Evolutionary conservation across 2,329 filamentous ascomycete genomes (phyloP), one percentile per base, ranked within the genome.

Genomic region (Trichoderma simmonsii): DNA sequence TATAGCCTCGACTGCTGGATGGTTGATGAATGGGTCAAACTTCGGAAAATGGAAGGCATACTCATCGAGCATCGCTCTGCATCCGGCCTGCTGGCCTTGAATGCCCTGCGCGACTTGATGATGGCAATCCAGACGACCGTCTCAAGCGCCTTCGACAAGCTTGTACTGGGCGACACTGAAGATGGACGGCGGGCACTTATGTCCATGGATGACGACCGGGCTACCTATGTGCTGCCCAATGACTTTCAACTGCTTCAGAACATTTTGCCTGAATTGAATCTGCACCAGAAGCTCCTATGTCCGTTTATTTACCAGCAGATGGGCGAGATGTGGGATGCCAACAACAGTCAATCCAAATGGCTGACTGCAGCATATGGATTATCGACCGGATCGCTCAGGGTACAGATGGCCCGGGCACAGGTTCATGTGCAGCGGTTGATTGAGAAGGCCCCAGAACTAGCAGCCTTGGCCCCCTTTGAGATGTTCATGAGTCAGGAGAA

Each of bases 301-400:
- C 71, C 82, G 1, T 78, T 80, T 34, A 78, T 84, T 66, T 86
- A 82, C 70, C 75, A 78, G 34, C 74, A 77, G 4, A 24, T 80
- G 3, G 73, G 74, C 28, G 26, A 64, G 3, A 21, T 63, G 15
- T 73, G 72, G 70, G 12, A 72, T 24, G 4, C 14, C 3, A 60
- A 51, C 9, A 14, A 32, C 9, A 21, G 9, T 9, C 30, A 67
- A 28, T 67, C 64, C 21, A 36, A 39, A 12, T 67, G 64, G 64
- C 15, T 21, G 21, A 12, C 21, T 15, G 3, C 9, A 6, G 21
- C 24, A 26, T 21, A 15, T 28, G 4, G 9, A 36, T 8, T 4
- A 18, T 48, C 56, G 39, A 9, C 56, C 11, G 9, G n/a, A 12
- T 18, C 18, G 26, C 26, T 26, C 26, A 26, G 26, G 26, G 26